phyloP scores from a whole-genome alignment of 257 asterid species.

The Ocimum tenuiflorum region DNA sequence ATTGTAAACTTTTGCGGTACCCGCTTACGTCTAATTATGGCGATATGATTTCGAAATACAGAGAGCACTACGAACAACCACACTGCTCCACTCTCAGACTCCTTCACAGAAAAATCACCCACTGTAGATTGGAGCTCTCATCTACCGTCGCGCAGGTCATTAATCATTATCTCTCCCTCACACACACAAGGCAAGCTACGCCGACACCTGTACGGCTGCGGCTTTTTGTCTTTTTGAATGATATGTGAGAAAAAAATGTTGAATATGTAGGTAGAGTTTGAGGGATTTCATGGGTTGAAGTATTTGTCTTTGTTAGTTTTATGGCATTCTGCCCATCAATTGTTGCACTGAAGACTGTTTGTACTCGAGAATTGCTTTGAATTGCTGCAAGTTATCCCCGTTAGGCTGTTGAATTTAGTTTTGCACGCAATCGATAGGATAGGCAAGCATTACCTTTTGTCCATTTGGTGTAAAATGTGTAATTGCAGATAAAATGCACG shows the following conservation, averaged over 20 bases:
- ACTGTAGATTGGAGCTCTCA: not conserved
- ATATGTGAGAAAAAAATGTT: slow-evolving; percentile 1
- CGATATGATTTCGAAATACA: not conserved
- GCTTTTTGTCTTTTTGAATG: not conserved
- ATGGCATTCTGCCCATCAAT: not conserved
- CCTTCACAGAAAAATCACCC: not conserved
- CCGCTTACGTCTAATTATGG: not conserved
- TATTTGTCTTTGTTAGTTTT: not conserved
- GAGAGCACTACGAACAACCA: not conserved
- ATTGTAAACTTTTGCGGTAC: not conserved
- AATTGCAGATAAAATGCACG: too few relatives aligned
- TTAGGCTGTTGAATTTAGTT: not conserved
- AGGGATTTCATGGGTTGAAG: not conserved
- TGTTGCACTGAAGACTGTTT: not conserved
- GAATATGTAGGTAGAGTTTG: not conserved
- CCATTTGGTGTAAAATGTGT: too few relatives aligned
- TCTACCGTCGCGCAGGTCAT: slow-evolving; percentile 6
- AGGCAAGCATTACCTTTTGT: too few relatives aligned
- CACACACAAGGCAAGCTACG: not conserved
- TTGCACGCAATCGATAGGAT: too few relatives aligned
- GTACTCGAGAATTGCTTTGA: too few relatives aligned
- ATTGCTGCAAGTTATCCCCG: not conserved
- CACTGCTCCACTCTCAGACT: not conserved
- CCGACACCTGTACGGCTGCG: not conserved
- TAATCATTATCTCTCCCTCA: not conserved